A percentile compares a stretch with the other conserved stretches of the same genome.
Conservation (phyloP, 2,329 filamentous ascomycete genomes). For the Periglandula ipomoeae region DNA sequence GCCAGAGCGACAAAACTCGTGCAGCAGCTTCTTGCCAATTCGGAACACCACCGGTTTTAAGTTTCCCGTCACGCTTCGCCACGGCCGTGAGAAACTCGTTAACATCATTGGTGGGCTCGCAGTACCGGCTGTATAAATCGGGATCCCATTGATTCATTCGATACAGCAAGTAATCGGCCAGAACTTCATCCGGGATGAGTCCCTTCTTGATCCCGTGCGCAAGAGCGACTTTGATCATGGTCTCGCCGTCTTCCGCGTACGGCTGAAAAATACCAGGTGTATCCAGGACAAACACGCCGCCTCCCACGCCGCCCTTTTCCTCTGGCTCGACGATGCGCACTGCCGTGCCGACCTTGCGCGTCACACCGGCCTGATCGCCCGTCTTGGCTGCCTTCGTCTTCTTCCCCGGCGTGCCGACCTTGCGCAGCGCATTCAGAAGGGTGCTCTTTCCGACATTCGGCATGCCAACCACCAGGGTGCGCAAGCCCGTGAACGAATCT, state of each 20-base stretch:
- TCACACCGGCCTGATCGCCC: slow-evolving; percentile 82
- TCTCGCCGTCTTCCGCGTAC: slow-evolving; percentile 73
- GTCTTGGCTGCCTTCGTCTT: slow-evolving; percentile 64
- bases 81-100: slow-evolving; percentile 60
- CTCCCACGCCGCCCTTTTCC: slow-evolving; percentile 35
- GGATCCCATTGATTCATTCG: slow-evolving; percentile 65
- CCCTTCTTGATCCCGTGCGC: slow-evolving; percentile 87
- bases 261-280: slow-evolving; percentile 94
- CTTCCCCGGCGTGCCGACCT: slow-evolving; percentile 43
- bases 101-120: slow-evolving; percentile 76
- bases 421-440: slow-evolving; percentile 78
- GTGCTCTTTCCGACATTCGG: slow-evolving; percentile 96
- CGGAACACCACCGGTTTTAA: slow-evolving; percentile 63
- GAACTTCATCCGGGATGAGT: slow-evolving; percentile 63
- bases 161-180: slow-evolving; percentile 87
- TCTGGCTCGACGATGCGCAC: slow-evolving; percentile 59
- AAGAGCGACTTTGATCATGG: slow-evolving; percentile 91
- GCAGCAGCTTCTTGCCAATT: slow-evolving; percentile 66
- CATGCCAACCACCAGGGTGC: slow-evolving; percentile 89
- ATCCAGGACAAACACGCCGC: slow-evolving; percentile 76
- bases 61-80: slow-evolving; percentile 64
- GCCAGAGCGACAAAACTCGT: slow-evolving; percentile 76
- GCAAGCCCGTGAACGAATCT: slow-evolving; percentile 66
- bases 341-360: slow-evolving; percentile 70
- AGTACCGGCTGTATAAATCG: slow-evolving; percentile 51